A percentile compares a stretch with the other conserved stretches of the same genome.
These are phyloP conservation scores for Hypoxylon rickii DNA, from an alignment of 495 filamentous ascomycete genomes.

Conservation along the genomic window DNA sequence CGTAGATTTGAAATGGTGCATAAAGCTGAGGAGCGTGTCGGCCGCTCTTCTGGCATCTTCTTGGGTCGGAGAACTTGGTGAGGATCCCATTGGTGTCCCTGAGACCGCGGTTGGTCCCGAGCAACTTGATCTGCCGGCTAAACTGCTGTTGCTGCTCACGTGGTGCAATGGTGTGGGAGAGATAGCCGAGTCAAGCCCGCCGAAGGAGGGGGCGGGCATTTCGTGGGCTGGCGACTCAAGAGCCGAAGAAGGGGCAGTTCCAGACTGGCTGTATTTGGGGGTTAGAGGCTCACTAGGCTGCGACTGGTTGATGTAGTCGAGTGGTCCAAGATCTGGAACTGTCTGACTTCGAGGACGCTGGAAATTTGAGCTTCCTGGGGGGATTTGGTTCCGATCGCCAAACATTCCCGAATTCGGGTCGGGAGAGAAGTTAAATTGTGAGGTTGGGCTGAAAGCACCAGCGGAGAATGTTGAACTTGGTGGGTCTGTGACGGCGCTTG, in stretches of 20 bases:
- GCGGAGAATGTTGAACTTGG: conserved; percentile 70
- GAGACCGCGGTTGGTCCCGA: conserved; percentile 47
- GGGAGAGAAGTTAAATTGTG: conserved; percentile 79
- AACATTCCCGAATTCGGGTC: conserved; percentile 74
- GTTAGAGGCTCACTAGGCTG: conserved; percentile 65
- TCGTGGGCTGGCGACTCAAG: conserved; percentile 75
- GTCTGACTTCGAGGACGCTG: conserved; percentile 89
- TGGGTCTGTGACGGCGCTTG: conserved; percentile 62
- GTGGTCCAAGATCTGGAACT: conserved; percentile 73
- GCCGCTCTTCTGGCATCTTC: conserved; percentile 88
- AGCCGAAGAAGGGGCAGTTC: conserved; percentile 61
- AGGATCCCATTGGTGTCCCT: conserved; percentile 46
- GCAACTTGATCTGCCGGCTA: conserved; percentile 50
- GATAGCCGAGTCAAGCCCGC: conserved; percentile 57
- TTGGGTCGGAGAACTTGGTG: conserved; percentile 73
- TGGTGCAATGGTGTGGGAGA: conserved; percentile 54
- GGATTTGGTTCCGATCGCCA: conserved; percentile 63
- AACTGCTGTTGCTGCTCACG: conserved; percentile 58
- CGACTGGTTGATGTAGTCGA: conserved; percentile 70
- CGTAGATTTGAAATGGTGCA: conserved; percentile 71
- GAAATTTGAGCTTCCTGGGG: conserved; percentile 55
- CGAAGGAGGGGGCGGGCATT: conserved; percentile 49
- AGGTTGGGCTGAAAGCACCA: conserved; percentile 80
- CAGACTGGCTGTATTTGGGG: conserved; percentile 64
- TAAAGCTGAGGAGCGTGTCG: conserved; percentile 83